Evolutionary conservation across 371 early-diverging fungal genomes (phyloP).

Genomic region (Funneliformis caledonium): DNA sequence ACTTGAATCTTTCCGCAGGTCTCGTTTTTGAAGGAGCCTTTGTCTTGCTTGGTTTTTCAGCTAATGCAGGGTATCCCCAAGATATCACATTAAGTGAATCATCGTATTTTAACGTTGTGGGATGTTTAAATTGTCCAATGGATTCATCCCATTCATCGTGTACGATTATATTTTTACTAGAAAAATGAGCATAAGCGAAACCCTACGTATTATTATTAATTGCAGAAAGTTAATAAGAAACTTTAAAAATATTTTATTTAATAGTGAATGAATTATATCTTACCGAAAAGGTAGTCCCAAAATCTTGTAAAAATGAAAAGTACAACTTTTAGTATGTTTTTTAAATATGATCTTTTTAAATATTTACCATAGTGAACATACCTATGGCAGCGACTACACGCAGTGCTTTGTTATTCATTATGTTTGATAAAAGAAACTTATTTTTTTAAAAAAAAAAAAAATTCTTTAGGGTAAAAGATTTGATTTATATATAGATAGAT

Average conservation of each 20-base stretch:
- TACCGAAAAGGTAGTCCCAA: conserved; percentile 33
- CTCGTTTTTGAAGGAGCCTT: background rate
- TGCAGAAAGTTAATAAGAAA: no score
- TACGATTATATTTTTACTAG: background rate
- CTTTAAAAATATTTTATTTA: no score
- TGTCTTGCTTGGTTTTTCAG: conserved; percentile 1
- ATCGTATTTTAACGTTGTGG: conserved; percentile 18
- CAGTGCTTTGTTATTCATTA: no score
- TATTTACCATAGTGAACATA: background rate
- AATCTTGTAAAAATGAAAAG: conserved; percentile 5
- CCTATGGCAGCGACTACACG: conserved; percentile 10
- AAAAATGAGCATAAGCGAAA: background rate
- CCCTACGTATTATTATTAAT: background rate
- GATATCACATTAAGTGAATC: background rate
- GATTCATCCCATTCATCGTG: background rate
- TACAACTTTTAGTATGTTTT: background rate
- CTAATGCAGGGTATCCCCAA: conserved; percentile 25
- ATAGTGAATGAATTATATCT: background rate
- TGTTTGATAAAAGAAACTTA: no score
- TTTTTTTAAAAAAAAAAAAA: no score
- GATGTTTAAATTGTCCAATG: background rate
- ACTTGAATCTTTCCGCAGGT: conserved; percentile 19
- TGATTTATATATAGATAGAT: no score
- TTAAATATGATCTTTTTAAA: background rate
- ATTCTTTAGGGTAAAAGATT: no score